These are phyloP conservation scores for Echeveria elegans DNA, from an alignment of 164 flowering plant species.

Conservation along the genomic window DNA sequence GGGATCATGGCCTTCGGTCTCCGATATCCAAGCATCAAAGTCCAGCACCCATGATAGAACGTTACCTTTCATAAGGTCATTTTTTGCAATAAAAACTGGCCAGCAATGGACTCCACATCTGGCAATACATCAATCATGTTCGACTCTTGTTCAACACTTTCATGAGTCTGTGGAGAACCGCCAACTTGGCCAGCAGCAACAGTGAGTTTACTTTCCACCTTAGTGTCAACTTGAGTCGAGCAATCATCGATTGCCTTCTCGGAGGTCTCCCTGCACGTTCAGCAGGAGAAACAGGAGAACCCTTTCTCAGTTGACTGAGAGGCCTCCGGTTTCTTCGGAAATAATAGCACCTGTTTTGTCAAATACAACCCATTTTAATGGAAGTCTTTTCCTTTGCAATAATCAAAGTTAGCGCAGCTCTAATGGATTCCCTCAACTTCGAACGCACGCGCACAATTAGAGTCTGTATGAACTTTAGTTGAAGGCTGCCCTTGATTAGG, in stretches of 20 bases:
- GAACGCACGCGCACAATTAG: constrained; percentile 66
- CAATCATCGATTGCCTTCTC: constrained; percentile 22
- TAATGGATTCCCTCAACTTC: constrained; percentile 81
- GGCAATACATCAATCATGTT: constrained; percentile 29
- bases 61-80: constrained; percentile 87
- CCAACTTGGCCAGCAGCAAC: constrained; percentile 13
- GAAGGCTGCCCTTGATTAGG: constrained; percentile 26
- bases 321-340: neutral
- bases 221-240: constrained; percentile 5
- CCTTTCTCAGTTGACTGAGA: neutral
- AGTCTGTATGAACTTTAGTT: constrained; percentile 35
- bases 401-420: constrained; percentile 65
- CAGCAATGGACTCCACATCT: constrained; percentile 46
- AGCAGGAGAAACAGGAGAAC: neutral
- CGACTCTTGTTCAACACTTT: constrained; percentile 29
- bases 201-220: constrained; percentile 20
- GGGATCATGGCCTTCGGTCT: constrained; percentile 18
- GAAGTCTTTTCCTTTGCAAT: constrained; percentile 23
- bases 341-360: neutral
- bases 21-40: constrained; percentile 22
- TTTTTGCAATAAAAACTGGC: constrained; percentile 56
- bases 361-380: constrained; percentile 6
- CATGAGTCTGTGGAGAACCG: constrained; percentile 14
- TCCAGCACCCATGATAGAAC: constrained; percentile 86
- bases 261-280: neutral